phyloP scores from a whole-genome alignment of 306 rosid species.

The Inga laurina region DNA sequence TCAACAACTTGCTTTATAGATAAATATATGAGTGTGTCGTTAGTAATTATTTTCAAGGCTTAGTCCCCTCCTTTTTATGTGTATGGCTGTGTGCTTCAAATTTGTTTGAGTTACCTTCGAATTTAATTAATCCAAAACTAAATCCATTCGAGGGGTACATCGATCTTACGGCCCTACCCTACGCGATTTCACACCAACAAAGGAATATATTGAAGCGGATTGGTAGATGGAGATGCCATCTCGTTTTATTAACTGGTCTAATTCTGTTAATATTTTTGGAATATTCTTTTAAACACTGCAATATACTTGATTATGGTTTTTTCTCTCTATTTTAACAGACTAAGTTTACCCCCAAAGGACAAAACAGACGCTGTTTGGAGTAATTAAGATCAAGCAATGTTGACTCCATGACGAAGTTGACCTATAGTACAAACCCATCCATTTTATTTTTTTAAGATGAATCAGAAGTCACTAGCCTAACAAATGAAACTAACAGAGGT shows the following conservation, averaged over 20 bases:
- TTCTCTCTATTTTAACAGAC: background rate
- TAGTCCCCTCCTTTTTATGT: too few species aligned
- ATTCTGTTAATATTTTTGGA: background rate
- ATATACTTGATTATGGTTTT: background rate
- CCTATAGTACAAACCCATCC: slow-evolving; percentile 21
- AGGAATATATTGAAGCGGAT: background rate
- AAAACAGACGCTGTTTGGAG: too few species aligned
- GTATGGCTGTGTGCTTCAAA: background rate
- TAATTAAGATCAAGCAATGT: background rate
- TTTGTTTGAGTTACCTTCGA: background rate
- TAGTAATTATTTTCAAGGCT: background rate
- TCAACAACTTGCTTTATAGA: background rate
- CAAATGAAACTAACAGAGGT: background rate
- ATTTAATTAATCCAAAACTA: background rate
- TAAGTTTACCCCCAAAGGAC: background rate
- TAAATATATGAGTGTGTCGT: background rate
- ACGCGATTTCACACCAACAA: background rate
- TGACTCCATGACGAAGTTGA: slow-evolving; percentile 24
- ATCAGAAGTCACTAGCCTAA: slow-evolving; percentile 19
- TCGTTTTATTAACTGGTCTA: background rate
- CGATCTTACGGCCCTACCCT: background rate
- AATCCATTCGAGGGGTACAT: background rate
- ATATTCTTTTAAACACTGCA: background rate
- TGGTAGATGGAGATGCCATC: background rate
- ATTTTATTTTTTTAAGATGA: slow-evolving; percentile 3